These are phyloP conservation scores for Leucaena leucocephala DNA, from an alignment of 306 rosid species.

Conservation along the genomic window DNA sequence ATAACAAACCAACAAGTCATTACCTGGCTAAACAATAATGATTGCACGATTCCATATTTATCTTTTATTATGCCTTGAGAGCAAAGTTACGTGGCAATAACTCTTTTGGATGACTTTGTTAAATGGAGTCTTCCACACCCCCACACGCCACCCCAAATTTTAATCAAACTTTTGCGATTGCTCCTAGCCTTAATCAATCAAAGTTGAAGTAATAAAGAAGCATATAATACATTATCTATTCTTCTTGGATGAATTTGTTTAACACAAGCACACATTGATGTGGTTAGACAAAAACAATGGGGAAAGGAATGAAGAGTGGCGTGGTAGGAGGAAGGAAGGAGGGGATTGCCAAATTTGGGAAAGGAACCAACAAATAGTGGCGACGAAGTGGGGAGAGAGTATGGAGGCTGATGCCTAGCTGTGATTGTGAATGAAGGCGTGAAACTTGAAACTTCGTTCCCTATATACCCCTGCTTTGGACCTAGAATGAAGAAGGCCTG, in stretches of 20 bases:
- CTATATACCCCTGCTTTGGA: too few species aligned
- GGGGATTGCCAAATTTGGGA: background rate
- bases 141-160: background rate
- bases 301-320: too few species aligned
- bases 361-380: background rate
- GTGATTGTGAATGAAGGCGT: too few species aligned
- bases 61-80: background rate
- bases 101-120: constrained; percentile 7
- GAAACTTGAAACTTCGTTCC: too few species aligned
- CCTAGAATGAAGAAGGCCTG: too few species aligned
- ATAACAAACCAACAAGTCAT: background rate
- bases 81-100: background rate
- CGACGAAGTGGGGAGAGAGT: too few species aligned
- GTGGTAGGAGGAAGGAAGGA: background rate
- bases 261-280: background rate
- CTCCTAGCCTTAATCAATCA: background rate
- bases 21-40: background rate
- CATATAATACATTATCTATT: background rate
- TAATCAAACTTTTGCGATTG: background rate
- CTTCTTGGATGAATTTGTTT: too few species aligned
- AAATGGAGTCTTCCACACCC: background rate
- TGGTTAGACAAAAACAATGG: background rate
- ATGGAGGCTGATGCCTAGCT: too few species aligned
- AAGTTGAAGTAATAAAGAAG: background rate
- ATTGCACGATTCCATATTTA: background rate